phyloP scores from a whole-genome alignment of 805 yeast species.

The Wickerhamiella hasegawae region DNA sequence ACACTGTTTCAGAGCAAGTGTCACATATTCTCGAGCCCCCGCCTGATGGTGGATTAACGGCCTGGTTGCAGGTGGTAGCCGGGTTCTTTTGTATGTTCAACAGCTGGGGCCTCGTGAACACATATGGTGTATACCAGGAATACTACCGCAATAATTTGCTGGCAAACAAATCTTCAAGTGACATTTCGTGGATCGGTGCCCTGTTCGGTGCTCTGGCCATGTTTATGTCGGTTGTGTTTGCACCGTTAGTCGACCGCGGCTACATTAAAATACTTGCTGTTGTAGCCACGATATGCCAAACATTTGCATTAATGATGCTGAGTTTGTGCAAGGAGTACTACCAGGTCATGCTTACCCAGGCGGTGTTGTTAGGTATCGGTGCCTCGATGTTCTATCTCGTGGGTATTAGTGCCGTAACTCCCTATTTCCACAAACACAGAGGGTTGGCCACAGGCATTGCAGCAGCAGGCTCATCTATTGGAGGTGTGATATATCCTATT shows the following conservation, averaged over 20 bases:
- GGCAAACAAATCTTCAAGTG: neutral
- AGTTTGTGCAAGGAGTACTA: conserved; percentile 26
- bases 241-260: conserved; percentile 19
- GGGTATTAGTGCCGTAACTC: conserved; percentile 29
- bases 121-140: neutral
- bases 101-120: conserved; percentile 48
- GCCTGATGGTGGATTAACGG: conserved; percentile 40
- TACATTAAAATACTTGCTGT: conserved; percentile 14
- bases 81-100: conserved; percentile 40
- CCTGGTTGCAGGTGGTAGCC: conserved; percentile 40
- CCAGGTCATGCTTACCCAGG: conserved; percentile 39
- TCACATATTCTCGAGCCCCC: too few species aligned
- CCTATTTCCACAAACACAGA: conserved; percentile 29
- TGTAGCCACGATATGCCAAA: conserved; percentile 14
- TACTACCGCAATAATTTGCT: conserved; percentile 5
- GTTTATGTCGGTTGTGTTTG: conserved; percentile 15
- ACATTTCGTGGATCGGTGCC: conserved; percentile 16
- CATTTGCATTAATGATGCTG: conserved; percentile 18
- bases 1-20: too few species aligned
- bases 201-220: conserved; percentile 8
- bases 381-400: conserved; percentile 29
- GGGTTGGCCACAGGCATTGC: conserved; percentile 32
- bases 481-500: conserved; percentile 34
- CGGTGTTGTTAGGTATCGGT: conserved; percentile 33
- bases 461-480: conserved; percentile 35